phyloP scores from a whole-genome alignment of 2,329 filamentous ascomycete species.

The Sporothrix mexicana region DNA sequence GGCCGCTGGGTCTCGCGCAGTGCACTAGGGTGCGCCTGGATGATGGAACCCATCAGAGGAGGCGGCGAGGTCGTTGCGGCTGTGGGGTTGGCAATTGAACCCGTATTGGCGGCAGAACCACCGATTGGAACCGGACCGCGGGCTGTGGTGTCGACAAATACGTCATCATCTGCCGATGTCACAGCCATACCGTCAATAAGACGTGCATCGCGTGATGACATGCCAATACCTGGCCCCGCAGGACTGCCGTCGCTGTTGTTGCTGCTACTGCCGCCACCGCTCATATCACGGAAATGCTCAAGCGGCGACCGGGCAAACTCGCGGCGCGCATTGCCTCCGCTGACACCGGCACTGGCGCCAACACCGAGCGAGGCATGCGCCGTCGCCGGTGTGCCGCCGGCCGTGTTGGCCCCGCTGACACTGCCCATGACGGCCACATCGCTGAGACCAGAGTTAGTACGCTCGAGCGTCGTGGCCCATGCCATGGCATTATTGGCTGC shows the following conservation, averaged over 20 bases:
- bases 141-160: conserved; percentile 69
- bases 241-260: conserved; percentile 37
- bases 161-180: conserved; percentile 51
- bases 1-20: conserved; percentile 47
- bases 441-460: conserved; percentile 59
- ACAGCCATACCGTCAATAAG: conserved; percentile 70
- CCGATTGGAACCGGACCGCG: conserved; percentile 60
- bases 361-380: background rate
- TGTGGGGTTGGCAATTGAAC: background rate
- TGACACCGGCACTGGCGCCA: background rate
- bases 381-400: conserved; percentile 23
- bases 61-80: background rate
- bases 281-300: conserved; percentile 28
- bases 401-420: conserved; percentile 34
- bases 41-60: conserved; percentile 36
- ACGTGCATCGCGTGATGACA: conserved; percentile 57
- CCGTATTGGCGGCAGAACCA: conserved; percentile 20
- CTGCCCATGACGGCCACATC: conserved; percentile 48
- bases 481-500: conserved; percentile 32
- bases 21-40: conserved; percentile 48
- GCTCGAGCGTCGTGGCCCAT: conserved; percentile 52
- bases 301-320: conserved; percentile 29
- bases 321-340: conserved; percentile 1
- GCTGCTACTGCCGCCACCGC: conserved; percentile 31
- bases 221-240: conserved; percentile 42